phyloP scores from a whole-genome alignment of 441 rosid species.

The Euphorbia celastroides region DNA sequence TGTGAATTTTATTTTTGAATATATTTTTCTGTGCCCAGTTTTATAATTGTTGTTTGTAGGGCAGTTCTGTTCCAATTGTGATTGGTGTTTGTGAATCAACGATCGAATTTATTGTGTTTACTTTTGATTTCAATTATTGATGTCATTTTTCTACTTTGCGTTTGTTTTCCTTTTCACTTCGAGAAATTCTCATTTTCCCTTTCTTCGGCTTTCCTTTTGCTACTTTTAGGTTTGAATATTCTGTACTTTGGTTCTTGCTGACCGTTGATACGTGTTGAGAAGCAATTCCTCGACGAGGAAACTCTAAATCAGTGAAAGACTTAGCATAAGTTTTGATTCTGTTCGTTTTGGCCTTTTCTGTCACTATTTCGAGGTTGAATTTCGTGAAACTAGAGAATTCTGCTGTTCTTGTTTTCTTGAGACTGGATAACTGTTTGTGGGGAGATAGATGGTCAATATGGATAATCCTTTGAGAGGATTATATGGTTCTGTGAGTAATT shows the following conservation, averaged over 20 bases:
- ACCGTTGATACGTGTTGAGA: slow-evolving; percentile 9
- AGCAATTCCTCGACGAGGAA: neutral
- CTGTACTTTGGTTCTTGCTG: slow-evolving; percentile 15
- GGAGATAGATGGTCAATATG: slow-evolving; percentile 30
- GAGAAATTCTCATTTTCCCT: slow-evolving; percentile 1
- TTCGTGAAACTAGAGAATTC: neutral
- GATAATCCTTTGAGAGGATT: slow-evolving; percentile 27
- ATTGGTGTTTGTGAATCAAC: neutral
- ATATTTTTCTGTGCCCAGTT: neutral
- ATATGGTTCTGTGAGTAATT: slow-evolving; percentile 23
- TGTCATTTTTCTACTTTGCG: neutral
- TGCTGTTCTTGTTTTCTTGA: neutral
- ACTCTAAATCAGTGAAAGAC: slow-evolving; percentile 2
- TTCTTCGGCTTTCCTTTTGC: neutral
- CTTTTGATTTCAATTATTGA: neutral
- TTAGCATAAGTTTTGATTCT: neutral
- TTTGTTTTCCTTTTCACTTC: neutral
- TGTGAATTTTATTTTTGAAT: too few species aligned
- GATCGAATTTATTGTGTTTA: neutral
- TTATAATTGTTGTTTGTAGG: neutral
- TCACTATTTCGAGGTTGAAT: neutral
- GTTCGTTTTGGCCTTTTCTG: neutral
- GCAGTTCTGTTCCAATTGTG: neutral
- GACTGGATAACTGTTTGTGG: slow-evolving; percentile 4
- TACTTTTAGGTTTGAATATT: slow-evolving; percentile 9